phyloP scores from a whole-genome alignment of 2,329 filamentous ascomycete genomes.

The Pseudogymnoascus sp. region DNA sequence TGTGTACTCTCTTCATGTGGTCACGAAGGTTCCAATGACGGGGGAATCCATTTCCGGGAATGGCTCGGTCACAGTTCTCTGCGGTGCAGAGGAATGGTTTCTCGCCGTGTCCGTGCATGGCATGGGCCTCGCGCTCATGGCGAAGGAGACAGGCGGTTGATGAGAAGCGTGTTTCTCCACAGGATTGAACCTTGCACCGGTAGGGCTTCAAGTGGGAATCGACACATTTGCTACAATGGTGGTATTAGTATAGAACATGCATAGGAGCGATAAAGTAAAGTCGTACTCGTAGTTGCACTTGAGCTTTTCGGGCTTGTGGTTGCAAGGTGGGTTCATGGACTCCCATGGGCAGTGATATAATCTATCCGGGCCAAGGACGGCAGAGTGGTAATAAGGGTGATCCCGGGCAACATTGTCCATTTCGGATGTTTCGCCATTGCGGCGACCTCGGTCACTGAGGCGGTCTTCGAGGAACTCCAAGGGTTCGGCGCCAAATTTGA shows the following conservation, averaged over 20 bases:
- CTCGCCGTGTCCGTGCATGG: conserved; percentile 88
- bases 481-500: conserved; percentile 19
- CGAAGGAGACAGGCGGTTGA: conserved; percentile 91
- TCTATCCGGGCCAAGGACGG: conserved; percentile 58
- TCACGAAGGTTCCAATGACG: conserved; percentile 93
- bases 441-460: conserved; percentile 17
- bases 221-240: conserved; percentile 71
- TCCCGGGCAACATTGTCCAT: conserved; percentile 42
- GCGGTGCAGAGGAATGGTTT: conserved; percentile 88
- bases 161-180: conserved; percentile 82
- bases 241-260: conserved; percentile 20
- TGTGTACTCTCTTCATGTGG: conserved; percentile 94
- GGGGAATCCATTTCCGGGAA: conserved; percentile 80
- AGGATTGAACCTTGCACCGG: conserved; percentile 78
- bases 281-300: conserved; percentile 99
- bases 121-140: conserved; percentile 91
- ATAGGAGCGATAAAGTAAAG: conserved; percentile 2
- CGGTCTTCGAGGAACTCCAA: conserved; percentile 24
- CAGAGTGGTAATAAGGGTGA: conserved; percentile 64
- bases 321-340: conserved; percentile 62
- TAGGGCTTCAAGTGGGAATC: conserved; percentile 97
- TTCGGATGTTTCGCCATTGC: conserved; percentile 25
- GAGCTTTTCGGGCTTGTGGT: conserved; percentile 87
- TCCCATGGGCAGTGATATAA: conserved; percentile 91
- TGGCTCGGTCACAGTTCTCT: conserved; percentile 75